Percentiles rank a stretch among this genome's conserved stretches.
phyloP scores from a whole-genome alignment of 805 yeast genomes.

The Candida nitratophila region DNA sequence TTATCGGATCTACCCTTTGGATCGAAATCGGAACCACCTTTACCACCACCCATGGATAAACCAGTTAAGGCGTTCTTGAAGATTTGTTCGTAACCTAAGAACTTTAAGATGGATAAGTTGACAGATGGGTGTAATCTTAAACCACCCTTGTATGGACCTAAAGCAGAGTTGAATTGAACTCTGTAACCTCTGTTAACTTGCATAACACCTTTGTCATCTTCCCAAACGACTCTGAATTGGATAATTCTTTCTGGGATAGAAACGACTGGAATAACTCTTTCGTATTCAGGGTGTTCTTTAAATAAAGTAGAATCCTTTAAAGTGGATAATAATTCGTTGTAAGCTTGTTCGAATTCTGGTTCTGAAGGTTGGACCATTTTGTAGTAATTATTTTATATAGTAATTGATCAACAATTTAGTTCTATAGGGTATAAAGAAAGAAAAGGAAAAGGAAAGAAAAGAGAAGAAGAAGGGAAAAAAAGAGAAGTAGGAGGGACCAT shows the following conservation, averaged over 20 bases:
- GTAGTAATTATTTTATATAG: conserved; percentile 8
- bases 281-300: conserved; percentile 81
- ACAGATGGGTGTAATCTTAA: conserved; percentile 96
- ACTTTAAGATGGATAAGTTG: conserved; percentile 89
- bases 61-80: conserved; percentile 98
- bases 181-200: conserved; percentile 97
- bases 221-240: conserved; percentile 98
- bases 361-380: conserved; percentile 78
- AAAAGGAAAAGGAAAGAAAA: conserved; percentile 1
- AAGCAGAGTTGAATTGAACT: conserved; percentile 96
- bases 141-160: conserved; percentile 99
- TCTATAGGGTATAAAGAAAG: neutral
- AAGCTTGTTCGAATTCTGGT: conserved; percentile 99
- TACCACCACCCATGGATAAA: conserved; percentile 97
- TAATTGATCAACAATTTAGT: conserved; percentile 1
- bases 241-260: conserved; percentile 94
- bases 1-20: conserved; percentile 90
- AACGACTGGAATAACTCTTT: conserved; percentile 80
- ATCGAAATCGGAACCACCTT: conserved; percentile 98
- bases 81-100: conserved; percentile 96
- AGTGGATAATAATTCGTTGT: conserved; percentile 84
- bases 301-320: conserved; percentile 88
- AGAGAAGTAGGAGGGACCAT: neutral
- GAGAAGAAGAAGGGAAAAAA: neutral
- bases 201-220: conserved; percentile 84